A percentile compares a stretch with the other conserved stretches of the same genome.
These are phyloP conservation scores for Corchorus olitorius DNA, from an alignment of 345 rosid species.

Conservation along the genomic window DNA sequence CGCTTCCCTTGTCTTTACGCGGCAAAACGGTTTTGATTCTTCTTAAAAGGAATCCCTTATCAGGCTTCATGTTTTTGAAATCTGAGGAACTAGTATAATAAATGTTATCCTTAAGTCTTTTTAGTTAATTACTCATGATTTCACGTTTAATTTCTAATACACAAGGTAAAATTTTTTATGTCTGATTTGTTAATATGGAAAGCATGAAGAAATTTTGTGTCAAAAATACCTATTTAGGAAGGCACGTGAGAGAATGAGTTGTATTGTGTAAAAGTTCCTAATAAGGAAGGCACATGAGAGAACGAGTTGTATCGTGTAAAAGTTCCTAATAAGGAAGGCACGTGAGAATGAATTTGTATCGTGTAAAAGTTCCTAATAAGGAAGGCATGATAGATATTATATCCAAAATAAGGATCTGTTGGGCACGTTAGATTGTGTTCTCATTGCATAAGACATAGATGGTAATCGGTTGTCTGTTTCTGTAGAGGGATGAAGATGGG, in stretches of 20 bases:
- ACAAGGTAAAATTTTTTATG: not conserved
- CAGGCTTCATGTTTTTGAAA: not conserved
- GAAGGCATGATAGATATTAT: not conserved
- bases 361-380: not conserved
- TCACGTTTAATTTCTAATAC: not conserved
- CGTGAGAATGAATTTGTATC: too few relatives aligned
- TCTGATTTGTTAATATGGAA: not conserved
- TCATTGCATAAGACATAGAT: not conserved
- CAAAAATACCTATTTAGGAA: not conserved
- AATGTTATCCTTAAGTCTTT: not conserved
- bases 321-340: too few relatives aligned
- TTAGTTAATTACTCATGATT: not conserved
- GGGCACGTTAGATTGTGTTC: not conserved
- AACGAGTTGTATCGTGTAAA: too few relatives aligned
- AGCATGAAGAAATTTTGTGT: not conserved
- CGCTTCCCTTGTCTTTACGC: not conserved
- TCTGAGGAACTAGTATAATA: not conserved
- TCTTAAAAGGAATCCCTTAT: not conserved
- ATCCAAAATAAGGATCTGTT: not conserved
- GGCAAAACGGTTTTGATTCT: conserved; percentile 9
- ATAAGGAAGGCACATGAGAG: not conserved
- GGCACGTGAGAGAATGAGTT: too few relatives aligned
- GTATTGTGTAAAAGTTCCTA: not conserved
- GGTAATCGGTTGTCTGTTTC: not conserved
- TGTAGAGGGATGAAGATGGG: too few relatives aligned